Percentiles rank a stretch among this genome's conserved stretches.
phyloP scores from a whole-genome alignment of 768 basidiomycete genomes.

The Auricularia auricula-judae region DNA sequence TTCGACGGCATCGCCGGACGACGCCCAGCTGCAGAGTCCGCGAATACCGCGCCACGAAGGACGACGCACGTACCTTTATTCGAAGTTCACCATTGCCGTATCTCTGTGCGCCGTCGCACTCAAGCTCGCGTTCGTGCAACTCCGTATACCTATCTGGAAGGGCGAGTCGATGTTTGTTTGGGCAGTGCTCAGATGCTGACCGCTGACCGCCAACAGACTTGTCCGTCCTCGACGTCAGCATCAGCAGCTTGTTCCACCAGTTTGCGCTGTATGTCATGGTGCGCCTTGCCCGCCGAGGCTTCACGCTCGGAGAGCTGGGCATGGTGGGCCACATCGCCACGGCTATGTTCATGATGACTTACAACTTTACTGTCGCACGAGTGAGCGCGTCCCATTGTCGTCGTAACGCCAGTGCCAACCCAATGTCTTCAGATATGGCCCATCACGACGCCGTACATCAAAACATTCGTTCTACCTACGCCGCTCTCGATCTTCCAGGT shows the following conservation, averaged over 20 bases:
- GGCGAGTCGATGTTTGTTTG: constrained; percentile 32
- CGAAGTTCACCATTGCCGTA: constrained; percentile 48
- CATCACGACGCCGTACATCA: constrained; percentile 68
- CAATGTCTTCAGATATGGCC: constrained; percentile 55
- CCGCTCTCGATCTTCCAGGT: constrained; percentile 87
- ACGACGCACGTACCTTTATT: constrained; percentile 49
- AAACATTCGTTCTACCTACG: constrained; percentile 86
- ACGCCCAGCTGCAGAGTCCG: not conserved
- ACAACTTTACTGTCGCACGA: constrained; percentile 72
- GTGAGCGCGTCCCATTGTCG: constrained; percentile 33
- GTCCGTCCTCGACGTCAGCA: constrained; percentile 59
- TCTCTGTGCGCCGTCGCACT: constrained; percentile 38
- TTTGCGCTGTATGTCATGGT: constrained; percentile 83
- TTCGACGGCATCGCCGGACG: not conserved
- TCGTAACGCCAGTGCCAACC: not conserved
- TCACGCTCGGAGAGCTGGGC: constrained; percentile 90
- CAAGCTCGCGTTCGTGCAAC: constrained; percentile 32
- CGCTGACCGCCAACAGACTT: constrained; percentile 41
- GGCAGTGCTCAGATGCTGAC: not conserved
- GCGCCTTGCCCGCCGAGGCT: constrained; percentile 84
- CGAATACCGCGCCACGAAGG: constrained; percentile 36
- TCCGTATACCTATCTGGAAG: constrained; percentile 52
- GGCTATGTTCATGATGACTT: constrained; percentile 72
- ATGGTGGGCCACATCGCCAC: constrained; percentile 85
- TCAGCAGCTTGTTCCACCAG: constrained; percentile 77